Base-by-base conservation (phyloP, 177 flowering plant genomes). In the Tripterygium wilfordii region DNA sequence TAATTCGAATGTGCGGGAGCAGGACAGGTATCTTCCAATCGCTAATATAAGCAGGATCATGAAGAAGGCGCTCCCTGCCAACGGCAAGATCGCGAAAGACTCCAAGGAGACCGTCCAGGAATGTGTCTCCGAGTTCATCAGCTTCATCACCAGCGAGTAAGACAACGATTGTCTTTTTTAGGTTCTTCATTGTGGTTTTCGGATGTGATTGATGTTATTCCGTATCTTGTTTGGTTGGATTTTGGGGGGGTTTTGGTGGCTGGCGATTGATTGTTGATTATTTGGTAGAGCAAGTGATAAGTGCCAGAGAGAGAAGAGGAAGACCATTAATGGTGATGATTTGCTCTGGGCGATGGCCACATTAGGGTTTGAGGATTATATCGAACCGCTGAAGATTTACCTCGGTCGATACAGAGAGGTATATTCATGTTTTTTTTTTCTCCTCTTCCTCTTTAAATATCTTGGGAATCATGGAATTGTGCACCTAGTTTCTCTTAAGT, bases 81-180 rank as follows among this genome's bases (percentile, higher is more conserved):
- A 85, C 31, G 88, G 90, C 0, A 83, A 80, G 67, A 80, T 85
- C 44, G 85, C 87, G n/a, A 80, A 84, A 64, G 94, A 79, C 45
- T 86, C 94, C 2, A 82, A 82, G 50, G 94, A 85, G 63, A 78
- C 77, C 36, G 82, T 85, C 2, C 95, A 83, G 64, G 87, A 85
- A 44, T 85, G 90, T 19, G 90, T 85, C 15, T 83, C 90, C 1
- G 88, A 85, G 72, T 85, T 85, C 60, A 83, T 85, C 24, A 75
- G 84, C 58, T 83, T 83, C 70, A 62, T 85, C 56, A 85, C 95
- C 15, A 83, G 90, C 91, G 88, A 85, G 95, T 85, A 67, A 13
- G 82, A n/a, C n/a, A n/a, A n/a, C n/a, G n/a, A n/a, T n/a, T n/a
- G n/a, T n/a, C n/a, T n/a, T n/a, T n/a, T n/a, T n/a, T n/a, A n/a